These are phyloP conservation scores for Phanerodontia chrysosporium DNA, from an alignment of 768 basidiomycete species.

Conservation along the genomic window DNA sequence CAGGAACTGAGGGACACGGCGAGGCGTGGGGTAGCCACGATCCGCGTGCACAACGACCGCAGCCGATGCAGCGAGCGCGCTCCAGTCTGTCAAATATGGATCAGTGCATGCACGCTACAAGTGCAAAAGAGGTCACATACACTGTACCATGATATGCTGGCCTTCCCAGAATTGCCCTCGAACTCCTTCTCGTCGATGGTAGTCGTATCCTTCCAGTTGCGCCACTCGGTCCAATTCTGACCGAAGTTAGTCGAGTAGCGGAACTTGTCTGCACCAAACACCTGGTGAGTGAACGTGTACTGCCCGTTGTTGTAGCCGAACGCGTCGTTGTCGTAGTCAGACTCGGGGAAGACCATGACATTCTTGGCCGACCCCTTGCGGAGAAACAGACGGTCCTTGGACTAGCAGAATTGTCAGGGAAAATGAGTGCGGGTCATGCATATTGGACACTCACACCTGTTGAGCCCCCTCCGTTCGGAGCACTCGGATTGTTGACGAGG, in stretches of 20 bases:
- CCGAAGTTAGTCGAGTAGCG: constrained; percentile 88
- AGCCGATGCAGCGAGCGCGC: constrained; percentile 54
- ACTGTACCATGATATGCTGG: constrained; percentile 85
- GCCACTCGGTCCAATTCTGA: constrained; percentile 79
- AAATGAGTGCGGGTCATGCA: background rate
- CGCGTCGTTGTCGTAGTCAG: constrained; percentile 67
- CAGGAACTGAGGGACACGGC: constrained; percentile 84
- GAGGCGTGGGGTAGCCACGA: constrained; percentile 48
- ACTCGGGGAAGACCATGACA: constrained; percentile 81
- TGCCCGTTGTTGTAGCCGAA: constrained; percentile 56
- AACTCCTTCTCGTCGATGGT: constrained; percentile 59
- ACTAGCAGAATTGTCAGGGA: constrained; percentile 30
- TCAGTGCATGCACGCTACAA: background rate
- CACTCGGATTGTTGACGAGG: constrained; percentile 51
- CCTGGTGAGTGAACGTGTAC: constrained; percentile 77
- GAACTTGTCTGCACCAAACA: constrained; percentile 82
- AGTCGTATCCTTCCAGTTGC: constrained; percentile 69
- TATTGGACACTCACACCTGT: constrained; percentile 49
- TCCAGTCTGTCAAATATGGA: constrained; percentile 61
- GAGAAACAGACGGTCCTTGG: constrained; percentile 72
- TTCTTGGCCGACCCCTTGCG: constrained; percentile 76
- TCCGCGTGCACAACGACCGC: constrained; percentile 78
- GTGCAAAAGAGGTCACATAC: constrained; percentile 38
- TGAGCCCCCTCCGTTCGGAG: constrained; percentile 30
- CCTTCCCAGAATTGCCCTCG: constrained; percentile 63